Conservation (phyloP, 768 basidiomycete species). For the Tylopilus plumbeoviolaceoides region DNA sequence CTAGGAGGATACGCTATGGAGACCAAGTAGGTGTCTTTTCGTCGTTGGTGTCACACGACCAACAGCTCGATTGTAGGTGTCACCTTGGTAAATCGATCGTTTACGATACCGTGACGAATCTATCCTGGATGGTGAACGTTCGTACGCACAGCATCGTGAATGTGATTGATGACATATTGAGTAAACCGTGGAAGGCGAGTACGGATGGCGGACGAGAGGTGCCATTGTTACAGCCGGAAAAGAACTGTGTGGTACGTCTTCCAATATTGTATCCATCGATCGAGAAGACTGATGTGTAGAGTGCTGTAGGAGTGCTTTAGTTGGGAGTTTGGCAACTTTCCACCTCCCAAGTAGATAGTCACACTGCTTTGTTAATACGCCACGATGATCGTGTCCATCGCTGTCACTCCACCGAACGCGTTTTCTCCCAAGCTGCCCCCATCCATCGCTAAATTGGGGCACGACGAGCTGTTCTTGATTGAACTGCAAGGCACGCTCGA, state of each 20-base stretch:
- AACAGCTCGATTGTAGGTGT: conserved; percentile 44
- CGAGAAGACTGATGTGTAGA: neutral
- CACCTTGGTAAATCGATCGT: conserved; percentile 83
- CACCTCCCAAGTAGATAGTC: conserved; percentile 6
- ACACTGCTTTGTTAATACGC: neutral
- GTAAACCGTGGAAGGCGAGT: conserved; percentile 66
- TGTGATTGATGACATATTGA: conserved; percentile 72
- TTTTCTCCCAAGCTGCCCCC: conserved; percentile 49
- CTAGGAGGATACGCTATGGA: conserved; percentile 90
- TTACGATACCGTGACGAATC: conserved; percentile 87
- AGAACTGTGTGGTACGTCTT: conserved; percentile 68
- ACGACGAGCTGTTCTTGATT: conserved; percentile 76
- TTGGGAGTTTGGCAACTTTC: conserved; percentile 62
- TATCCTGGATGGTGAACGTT: conserved; percentile 82
- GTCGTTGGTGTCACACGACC: neutral
- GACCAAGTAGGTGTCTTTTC: conserved; percentile 43
- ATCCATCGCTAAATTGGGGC: conserved; percentile 65
- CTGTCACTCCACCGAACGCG: conserved; percentile 33
- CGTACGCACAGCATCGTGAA: conserved; percentile 76
- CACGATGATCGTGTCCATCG: conserved; percentile 65
- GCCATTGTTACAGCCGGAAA: conserved; percentile 48
- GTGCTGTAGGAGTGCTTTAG: conserved; percentile 60
- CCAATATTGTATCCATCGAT: too few species aligned
- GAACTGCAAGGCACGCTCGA: conserved; percentile 86
- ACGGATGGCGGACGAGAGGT: conserved; percentile 61